Evolutionary conservation across 1,284 basidiomycete species (phyloP).

Genomic region (Golubevia sp.): DNA sequence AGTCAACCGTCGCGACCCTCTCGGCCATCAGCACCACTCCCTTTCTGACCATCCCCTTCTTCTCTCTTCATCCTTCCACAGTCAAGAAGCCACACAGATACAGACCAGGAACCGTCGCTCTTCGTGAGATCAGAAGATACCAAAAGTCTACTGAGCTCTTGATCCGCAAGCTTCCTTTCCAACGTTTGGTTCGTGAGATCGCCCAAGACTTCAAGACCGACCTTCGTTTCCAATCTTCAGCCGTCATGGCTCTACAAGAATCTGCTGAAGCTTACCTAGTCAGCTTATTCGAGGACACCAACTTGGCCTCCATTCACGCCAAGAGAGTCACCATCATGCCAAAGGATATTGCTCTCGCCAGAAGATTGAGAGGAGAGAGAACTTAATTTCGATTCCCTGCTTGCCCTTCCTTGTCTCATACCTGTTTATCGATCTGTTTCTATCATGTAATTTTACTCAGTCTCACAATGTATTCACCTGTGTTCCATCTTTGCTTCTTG

Average conservation of each 20-base stretch:
- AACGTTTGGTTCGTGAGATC: slow-evolving; percentile 73
- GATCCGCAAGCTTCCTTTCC: slow-evolving; percentile 84
- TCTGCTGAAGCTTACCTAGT: slow-evolving; percentile 55
- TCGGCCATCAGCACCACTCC: too few species aligned
- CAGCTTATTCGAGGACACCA: too few species aligned
- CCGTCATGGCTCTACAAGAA: slow-evolving; percentile 55
- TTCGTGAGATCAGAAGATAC: slow-evolving; percentile 89
- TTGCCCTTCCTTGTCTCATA: too few species aligned
- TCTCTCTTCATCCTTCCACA: too few species aligned
- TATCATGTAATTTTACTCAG: too few species aligned
- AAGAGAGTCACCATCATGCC: slow-evolving; percentile 99
- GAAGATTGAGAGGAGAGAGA: slow-evolving; percentile 79
- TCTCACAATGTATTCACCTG: too few species aligned
- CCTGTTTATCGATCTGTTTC: too few species aligned
- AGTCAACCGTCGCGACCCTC: too few species aligned
- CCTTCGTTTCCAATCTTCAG: slow-evolving; percentile 60
- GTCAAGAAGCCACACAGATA: slow-evolving; percentile 58
- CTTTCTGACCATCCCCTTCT: too few species aligned
- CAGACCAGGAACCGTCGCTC: slow-evolving; percentile 66
- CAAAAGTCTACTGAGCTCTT: slow-evolving; percentile 89
- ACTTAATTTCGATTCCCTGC: too few species aligned
- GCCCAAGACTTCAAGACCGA: slow-evolving; percentile 9
- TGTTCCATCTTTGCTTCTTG: too few species aligned
- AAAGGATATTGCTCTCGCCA: slow-evolving; percentile 91
- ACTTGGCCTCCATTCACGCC: slow-evolving; percentile 94